Percentiles rank a stretch among this genome's conserved stretches.
These are phyloP conservation scores for Colletotrichum aenigma DNA, from an alignment of 2,329 filamentous ascomycete genomes.

Conservation along the genomic window DNA sequence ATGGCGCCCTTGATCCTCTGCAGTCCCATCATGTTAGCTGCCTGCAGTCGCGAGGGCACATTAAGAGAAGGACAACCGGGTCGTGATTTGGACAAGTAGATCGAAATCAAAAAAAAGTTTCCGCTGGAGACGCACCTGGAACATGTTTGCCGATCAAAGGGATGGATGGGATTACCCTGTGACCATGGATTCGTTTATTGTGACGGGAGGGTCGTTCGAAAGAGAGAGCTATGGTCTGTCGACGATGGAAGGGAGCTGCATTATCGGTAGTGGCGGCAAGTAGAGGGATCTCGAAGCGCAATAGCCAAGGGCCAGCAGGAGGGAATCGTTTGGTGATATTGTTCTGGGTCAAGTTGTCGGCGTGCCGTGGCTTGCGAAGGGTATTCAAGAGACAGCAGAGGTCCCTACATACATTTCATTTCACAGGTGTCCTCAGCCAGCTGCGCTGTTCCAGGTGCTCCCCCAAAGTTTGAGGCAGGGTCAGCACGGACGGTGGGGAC, in stretches of 20 bases:
- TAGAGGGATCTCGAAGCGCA: not conserved
- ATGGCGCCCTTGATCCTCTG: slow-evolving; percentile 85
- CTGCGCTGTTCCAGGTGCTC: not conserved
- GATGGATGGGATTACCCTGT: slow-evolving; percentile 20
- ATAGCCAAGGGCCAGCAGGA: not conserved
- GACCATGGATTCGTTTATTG: slow-evolving; percentile 7
- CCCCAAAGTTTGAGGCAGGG: not conserved
- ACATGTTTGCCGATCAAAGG: slow-evolving; percentile 25
- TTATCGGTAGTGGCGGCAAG: not conserved
- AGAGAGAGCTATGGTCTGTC: slow-evolving; percentile 3
- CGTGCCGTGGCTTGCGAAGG: not conserved
- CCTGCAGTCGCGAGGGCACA: not conserved
- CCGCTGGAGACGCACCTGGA: slow-evolving; percentile 25
- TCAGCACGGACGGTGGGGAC: not conserved
- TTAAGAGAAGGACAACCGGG: not conserved
- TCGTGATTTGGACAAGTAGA: not conserved
- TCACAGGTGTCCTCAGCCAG: slow-evolving; percentile 15
- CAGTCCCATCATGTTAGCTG: not conserved
- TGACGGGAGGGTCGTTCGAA: not conserved
- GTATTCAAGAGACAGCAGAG: not conserved
- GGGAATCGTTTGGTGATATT: not conserved
- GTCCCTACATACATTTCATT: slow-evolving; percentile 1
- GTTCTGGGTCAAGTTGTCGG: not conserved
- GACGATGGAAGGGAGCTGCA: slow-evolving; percentile 1
- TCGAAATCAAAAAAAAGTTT: not conserved